A percentile compares a stretch with the other conserved stretches of the same genome.
Evolutionary conservation across 306 rosid genomes (phyloP).

Genomic region (Quercus engelmannii): DNA sequence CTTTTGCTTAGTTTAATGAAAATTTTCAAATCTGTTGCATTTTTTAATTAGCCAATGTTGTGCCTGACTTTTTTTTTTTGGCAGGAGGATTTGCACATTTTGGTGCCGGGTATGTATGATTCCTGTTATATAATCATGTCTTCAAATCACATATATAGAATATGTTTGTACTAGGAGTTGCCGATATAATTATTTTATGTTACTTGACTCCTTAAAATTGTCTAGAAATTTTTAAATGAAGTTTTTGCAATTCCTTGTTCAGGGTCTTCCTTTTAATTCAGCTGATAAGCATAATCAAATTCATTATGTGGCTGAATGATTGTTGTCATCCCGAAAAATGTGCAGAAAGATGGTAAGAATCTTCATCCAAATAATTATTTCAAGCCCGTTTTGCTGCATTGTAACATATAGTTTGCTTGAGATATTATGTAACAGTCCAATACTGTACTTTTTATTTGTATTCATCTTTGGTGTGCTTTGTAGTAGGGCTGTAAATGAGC

Average conservation of each 20-base stretch:
- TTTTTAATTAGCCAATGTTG: not conserved
- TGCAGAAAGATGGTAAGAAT: constrained; percentile 77
- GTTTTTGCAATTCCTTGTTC: constrained; percentile 26
- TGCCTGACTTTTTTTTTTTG: constrained; percentile 21
- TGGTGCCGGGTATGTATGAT: constrained; percentile 81
- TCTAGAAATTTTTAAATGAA: constrained; percentile 2
- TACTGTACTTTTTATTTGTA: not conserved
- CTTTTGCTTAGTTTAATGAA: constrained; percentile 7
- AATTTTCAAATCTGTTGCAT: not conserved
- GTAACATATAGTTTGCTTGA: constrained; percentile 6
- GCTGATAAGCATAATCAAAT: constrained; percentile 82
- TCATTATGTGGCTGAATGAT: constrained; percentile 85
- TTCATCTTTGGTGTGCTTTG: not conserved
- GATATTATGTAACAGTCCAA: not conserved
- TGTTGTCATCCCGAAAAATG: constrained; percentile 50
- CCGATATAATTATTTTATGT: not conserved
- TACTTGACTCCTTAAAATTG: not conserved
- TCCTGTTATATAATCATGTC: constrained; percentile 10
- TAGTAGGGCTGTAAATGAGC: not conserved
- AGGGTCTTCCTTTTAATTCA: constrained; percentile 97
- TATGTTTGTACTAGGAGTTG: not conserved
- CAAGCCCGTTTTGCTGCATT: constrained; percentile 7
- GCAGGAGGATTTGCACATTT: constrained; percentile 84
- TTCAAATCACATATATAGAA: not conserved
- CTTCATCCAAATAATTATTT: constrained; percentile 8